phyloP scores from a whole-genome alignment of 148 eudicot genomes.

The Rhododendron mucronatum region DNA sequence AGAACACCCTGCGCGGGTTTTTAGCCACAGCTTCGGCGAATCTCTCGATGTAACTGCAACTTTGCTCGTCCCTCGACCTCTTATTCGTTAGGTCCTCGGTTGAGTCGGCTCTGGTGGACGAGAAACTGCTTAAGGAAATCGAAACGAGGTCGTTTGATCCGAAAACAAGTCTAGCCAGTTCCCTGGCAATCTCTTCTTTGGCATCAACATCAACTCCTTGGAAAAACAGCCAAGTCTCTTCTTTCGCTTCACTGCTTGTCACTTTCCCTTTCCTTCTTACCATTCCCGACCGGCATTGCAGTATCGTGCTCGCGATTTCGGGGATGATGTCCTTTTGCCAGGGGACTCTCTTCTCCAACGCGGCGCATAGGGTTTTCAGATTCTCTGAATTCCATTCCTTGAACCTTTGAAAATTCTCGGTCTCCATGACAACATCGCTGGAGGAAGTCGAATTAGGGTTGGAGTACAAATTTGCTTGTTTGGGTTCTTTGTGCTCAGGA shows the following conservation, averaged over 20 bases:
- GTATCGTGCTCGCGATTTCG: conserved; percentile 58
- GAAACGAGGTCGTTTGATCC: conserved; percentile 52
- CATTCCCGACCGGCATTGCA: conserved; percentile 65
- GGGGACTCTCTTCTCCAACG: conserved; percentile 69
- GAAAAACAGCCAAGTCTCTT: conserved; percentile 86
- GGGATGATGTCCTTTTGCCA: conserved; percentile 54
- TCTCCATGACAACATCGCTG: conserved; percentile 48
- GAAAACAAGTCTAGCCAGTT: conserved; percentile 63
- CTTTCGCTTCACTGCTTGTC: conserved; percentile 25
- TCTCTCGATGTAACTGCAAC: conserved; percentile 46
- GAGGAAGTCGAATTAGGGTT: conserved; percentile 50
- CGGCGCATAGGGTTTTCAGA: conserved; percentile 49
- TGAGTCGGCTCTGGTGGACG: conserved; percentile 38
- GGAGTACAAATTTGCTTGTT: conserved; percentile 27
- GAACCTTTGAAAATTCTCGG: conserved; percentile 44
- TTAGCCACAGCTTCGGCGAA: conserved; percentile 41
- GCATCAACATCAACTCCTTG: conserved; percentile 58
- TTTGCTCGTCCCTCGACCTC: conserved; percentile 63
- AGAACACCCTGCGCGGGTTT: conserved; percentile 77
- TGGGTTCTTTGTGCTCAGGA: conserved; percentile 17
- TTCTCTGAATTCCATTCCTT: conserved; percentile 58
- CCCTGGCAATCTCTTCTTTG: conserved; percentile 69
- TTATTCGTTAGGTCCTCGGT: conserved; percentile 48
- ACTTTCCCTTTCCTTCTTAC: conserved; percentile 30
- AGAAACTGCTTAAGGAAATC: conserved; percentile 54